These are phyloP conservation scores for Fraxinus angustifolia DNA, from an alignment of 305 asterid species.

Conservation along the genomic window DNA sequence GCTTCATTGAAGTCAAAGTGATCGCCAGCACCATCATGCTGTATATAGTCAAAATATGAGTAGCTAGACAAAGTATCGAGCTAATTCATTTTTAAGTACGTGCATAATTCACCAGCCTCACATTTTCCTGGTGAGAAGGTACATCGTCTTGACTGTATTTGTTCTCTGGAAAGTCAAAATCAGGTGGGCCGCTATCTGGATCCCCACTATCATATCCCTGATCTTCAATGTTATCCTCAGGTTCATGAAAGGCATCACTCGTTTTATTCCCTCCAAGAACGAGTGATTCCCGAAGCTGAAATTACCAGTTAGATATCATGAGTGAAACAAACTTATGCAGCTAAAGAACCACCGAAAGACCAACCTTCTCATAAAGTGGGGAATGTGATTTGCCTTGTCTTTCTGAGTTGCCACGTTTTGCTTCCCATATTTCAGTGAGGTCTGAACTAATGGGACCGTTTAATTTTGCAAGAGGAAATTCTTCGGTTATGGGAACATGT, in stretches of 20 bases:
- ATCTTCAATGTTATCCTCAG: conserved; percentile 35
- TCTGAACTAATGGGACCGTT: conserved; percentile 59
- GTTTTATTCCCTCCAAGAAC: conserved; percentile 36
- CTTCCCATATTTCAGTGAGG: conserved; percentile 67
- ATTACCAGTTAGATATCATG: conserved; percentile 24
- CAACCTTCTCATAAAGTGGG: conserved; percentile 72
- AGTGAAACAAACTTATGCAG: conserved; percentile 14
- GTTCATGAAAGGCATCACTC: conserved; percentile 31
- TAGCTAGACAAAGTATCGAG: conserved; percentile 6
- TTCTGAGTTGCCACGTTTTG: conserved; percentile 32
- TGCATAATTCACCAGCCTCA: conserved; percentile 21
- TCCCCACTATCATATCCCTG: conserved; percentile 63
- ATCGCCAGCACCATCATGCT: conserved; percentile 42
- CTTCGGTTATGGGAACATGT: conserved; percentile 35
- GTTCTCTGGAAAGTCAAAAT: conserved; percentile 57
- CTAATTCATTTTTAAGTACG: neutral
- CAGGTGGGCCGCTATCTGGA: conserved; percentile 53
- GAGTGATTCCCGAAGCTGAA: conserved; percentile 87
- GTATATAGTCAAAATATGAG: conserved; percentile 25
- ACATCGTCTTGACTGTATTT: conserved; percentile 34
- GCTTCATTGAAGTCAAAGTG: conserved; percentile 27
- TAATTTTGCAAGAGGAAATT: conserved; percentile 74
- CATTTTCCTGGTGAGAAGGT: conserved; percentile 48
- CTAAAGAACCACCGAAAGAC: conserved; percentile 20
- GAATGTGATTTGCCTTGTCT: conserved; percentile 34